Evolutionary conservation across 2,329 filamentous ascomycete species (phyloP), one percentile per base, ranked within the genome.

Genomic region (Saccharata proteae): DNA sequence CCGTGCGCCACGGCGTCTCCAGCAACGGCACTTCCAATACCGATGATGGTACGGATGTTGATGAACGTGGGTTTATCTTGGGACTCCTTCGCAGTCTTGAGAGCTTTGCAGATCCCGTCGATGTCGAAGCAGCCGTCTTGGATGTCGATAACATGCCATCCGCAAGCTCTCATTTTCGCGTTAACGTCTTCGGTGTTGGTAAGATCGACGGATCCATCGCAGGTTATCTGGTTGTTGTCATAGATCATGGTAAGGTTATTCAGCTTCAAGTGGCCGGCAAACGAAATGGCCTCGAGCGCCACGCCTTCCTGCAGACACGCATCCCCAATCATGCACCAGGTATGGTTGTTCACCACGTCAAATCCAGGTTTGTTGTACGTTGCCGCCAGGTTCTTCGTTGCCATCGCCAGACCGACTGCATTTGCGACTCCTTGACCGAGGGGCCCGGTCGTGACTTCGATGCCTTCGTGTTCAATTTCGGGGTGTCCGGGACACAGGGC

Each of bases 141-240:
- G 1, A 74, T 51, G 13, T 71, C 64, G 5, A 72, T 54, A 1
- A 74, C 67, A 13, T 71, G 43, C 66, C 67, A 74, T 3, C 67
- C 66, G 19, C 57, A 65, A 5, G 69, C 68, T 4, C 58, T 51
- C 68, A 74, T 72, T 49, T 73, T 74, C 5, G 57, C 48, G 34
- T 74, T 71, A 41, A 71, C 54, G 26, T 74, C 67, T 40, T 74
- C 69, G 0, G 59, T 67, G 38, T 69, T 71, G 2, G 60, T 60
- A 24, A 64, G 52, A 44, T 72, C 67, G 3, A 72, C 60, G 2
- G 59, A 61, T 2, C 71, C 70, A 35, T 74, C 70, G 41, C 69
- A 74, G 4, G 69, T 73, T 28, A 74, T 55, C 41, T 70, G 64
- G 45, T 74, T 74, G 48, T 75, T 74, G 40, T 74, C 71, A 40